phyloP scores from a whole-genome alignment of 208 protist species.

The Trypanosoma theileri region DNA sequence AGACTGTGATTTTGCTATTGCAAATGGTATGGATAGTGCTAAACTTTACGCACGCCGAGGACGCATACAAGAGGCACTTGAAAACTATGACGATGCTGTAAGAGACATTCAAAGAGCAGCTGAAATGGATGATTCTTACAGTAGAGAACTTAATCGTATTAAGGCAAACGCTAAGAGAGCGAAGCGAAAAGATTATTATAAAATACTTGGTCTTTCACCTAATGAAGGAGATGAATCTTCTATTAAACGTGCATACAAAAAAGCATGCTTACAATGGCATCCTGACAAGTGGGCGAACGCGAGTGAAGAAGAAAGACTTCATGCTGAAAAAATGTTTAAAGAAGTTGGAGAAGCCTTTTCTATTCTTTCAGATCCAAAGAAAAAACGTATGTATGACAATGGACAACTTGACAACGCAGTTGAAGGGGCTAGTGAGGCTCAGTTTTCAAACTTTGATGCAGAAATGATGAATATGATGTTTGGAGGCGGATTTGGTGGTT shows the following conservation, averaged over 20 bases:
- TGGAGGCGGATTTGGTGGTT: slow-evolving; percentile 28
- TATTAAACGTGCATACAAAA: slow-evolving; percentile 63
- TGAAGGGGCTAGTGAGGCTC: slow-evolving; percentile 39
- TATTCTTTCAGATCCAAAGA: slow-evolving; percentile 86
- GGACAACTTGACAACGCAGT: slow-evolving; percentile 88
- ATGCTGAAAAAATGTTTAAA: slow-evolving; percentile 57
- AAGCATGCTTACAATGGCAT: slow-evolving; percentile 41
- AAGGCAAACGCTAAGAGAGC: slow-evolving; percentile 61
- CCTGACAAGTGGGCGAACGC: slow-evolving; percentile 56
- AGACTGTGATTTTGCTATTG: slow-evolving; percentile 92
- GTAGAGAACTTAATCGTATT: slow-evolving; percentile 55
- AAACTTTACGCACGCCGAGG: slow-evolving; percentile 90
- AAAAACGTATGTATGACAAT: slow-evolving; percentile 89
- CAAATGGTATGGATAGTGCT: slow-evolving; percentile 71
- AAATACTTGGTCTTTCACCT: slow-evolving; percentile 71
- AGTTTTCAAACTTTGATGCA: slow-evolving; percentile 40
- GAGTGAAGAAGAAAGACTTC: slow-evolving; percentile 39
- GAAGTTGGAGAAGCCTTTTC: slow-evolving; percentile 60
- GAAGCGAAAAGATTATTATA: slow-evolving; percentile 92
- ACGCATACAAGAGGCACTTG: slow-evolving; percentile 76
- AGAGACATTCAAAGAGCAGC: slow-evolving; percentile 86
- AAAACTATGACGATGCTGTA: slow-evolving; percentile 86
- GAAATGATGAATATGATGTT: slow-evolving; percentile 80
- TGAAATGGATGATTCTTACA: slow-evolving; percentile 66
- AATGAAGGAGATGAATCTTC: slow-evolving; percentile 34